Conservation (phyloP, 1,284 basidiomycete species). For the Trichosporon sp. region DNA sequence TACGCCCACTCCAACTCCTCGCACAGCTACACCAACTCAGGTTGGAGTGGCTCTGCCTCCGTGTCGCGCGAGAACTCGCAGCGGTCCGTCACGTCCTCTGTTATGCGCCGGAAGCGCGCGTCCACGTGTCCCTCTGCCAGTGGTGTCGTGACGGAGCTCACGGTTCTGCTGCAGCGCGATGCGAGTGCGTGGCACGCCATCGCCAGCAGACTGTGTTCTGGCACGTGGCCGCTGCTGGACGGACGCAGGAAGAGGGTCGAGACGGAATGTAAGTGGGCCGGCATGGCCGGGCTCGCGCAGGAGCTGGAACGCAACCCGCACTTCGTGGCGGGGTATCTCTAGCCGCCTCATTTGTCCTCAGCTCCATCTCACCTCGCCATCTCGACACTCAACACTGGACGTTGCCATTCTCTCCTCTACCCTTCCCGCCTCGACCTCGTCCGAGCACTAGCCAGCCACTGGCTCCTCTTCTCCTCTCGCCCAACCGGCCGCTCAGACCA, state of each 20-base stretch:
- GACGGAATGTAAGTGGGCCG: slow-evolving; percentile 39
- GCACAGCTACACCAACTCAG: too few relatives aligned
- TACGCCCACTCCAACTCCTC: background rate
- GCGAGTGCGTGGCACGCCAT: slow-evolving; percentile 41
- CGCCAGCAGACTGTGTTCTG: slow-evolving; percentile 37
- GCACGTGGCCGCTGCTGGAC: slow-evolving; percentile 34
- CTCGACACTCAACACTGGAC: too few relatives aligned
- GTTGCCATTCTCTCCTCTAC: too few relatives aligned
- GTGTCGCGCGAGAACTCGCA: slow-evolving; percentile 2
- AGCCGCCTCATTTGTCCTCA: too few relatives aligned
- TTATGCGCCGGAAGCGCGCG: slow-evolving; percentile 23
- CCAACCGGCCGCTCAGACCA: too few relatives aligned
- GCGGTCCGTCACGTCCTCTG: background rate
- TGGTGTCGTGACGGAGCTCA: slow-evolving; percentile 32
- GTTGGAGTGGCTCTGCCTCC: too few relatives aligned
- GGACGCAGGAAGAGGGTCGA: slow-evolving; percentile 31
- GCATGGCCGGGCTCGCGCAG: slow-evolving; percentile 31
- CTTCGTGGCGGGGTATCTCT: slow-evolving; percentile 12
- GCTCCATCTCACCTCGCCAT: too few relatives aligned
- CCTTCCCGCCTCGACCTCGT: too few relatives aligned
- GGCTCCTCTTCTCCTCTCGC: too few relatives aligned
- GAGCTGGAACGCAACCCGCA: slow-evolving; percentile 27
- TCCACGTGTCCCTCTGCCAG: slow-evolving; percentile 25
- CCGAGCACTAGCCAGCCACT: too few relatives aligned
- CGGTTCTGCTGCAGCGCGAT: slow-evolving; percentile 39